Evolutionary conservation across 2,329 filamentous ascomycete genomes (phyloP).

Genomic region (Nothomitra cinnamomea): DNA sequence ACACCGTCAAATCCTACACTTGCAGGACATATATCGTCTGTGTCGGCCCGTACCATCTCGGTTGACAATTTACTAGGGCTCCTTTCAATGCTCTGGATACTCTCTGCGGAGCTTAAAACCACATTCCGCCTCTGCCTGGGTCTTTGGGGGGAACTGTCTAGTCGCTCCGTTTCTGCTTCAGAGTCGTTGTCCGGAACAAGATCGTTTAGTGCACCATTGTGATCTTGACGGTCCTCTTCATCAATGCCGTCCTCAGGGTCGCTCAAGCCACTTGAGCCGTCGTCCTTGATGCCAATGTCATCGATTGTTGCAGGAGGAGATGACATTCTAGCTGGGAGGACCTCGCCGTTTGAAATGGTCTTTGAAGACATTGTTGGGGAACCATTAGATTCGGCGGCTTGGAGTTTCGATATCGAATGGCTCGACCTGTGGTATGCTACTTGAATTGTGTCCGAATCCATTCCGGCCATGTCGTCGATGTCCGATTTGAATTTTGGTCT

Average conservation of each 20-base stretch:
- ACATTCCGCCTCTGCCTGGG: constrained; percentile 42
- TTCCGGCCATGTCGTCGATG: not conserved
- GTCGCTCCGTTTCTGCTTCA: constrained; percentile 84
- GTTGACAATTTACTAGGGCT: constrained; percentile 65
- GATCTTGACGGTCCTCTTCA: constrained; percentile 29
- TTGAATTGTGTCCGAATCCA: constrained; percentile 2
- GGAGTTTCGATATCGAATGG: not conserved
- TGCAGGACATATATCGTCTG: constrained; percentile 25
- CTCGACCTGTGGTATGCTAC: constrained; percentile 3
- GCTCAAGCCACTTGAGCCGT: constrained; percentile 77
- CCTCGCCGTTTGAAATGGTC: not conserved
- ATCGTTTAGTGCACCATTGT: constrained; percentile 11
- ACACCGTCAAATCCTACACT: constrained; percentile 11
- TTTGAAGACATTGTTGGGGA: not conserved
- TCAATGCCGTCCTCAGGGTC: constrained; percentile 60
- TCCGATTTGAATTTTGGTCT: not conserved
- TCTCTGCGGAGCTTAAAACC: constrained; percentile 34
- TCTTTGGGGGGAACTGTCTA: constrained; percentile 72
- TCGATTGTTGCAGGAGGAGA: not conserved
- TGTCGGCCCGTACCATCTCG: constrained; percentile 28
- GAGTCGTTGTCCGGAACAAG: constrained; percentile 46
- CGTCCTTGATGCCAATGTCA: constrained; percentile 27
- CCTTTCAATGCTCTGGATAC: constrained; percentile 36
- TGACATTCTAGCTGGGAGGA: not conserved
- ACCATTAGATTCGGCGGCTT: not conserved